A percentile compares a stretch with the other conserved stretches of the same genome.
phyloP scores from a whole-genome alignment of 2,329 filamentous ascomycete species.

The Ascochyta rabiei region DNA sequence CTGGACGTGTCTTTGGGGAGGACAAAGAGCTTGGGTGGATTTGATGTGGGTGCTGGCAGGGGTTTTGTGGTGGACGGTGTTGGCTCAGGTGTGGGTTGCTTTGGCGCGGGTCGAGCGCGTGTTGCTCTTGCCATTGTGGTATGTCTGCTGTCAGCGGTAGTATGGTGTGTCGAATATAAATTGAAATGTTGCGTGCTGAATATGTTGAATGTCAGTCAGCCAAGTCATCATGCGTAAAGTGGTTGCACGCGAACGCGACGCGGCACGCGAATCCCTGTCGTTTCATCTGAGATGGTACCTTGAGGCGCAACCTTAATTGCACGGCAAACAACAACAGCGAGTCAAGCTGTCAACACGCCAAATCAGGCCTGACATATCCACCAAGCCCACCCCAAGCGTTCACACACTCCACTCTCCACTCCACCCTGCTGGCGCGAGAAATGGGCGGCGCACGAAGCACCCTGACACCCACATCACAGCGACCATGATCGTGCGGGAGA shows the following conservation, averaged over 20 bases:
- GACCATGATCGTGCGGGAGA: slow-evolving; percentile 56
- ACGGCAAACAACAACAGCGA: slow-evolving; percentile 28
- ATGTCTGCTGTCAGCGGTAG: not conserved
- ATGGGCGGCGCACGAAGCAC: slow-evolving; percentile 35
- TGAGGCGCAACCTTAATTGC: slow-evolving; percentile 32
- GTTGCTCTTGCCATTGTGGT: slow-evolving; percentile 43
- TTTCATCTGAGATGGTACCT: slow-evolving; percentile 35
- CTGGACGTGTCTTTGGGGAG: slow-evolving; percentile 60
- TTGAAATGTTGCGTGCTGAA: not conserved
- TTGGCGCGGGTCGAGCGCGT: slow-evolving; percentile 39
- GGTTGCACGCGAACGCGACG: slow-evolving; percentile 16
- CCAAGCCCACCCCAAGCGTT: slow-evolving; percentile 12
- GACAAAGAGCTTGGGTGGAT: slow-evolving; percentile 62
- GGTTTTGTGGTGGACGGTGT: slow-evolving; percentile 27
- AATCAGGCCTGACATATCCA: slow-evolving; percentile 5
- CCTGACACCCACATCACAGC: slow-evolving; percentile 24
- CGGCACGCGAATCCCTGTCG: slow-evolving; percentile 37
- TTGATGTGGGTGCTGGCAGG: slow-evolving; percentile 46
- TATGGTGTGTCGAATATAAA: not conserved
- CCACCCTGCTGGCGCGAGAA: slow-evolving; percentile 24
- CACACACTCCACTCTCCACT: slow-evolving; percentile 4
- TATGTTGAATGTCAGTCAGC: not conserved
- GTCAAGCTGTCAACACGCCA: slow-evolving; percentile 9
- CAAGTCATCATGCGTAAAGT: slow-evolving; percentile 4
- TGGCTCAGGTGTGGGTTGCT: slow-evolving; percentile 31